Evolutionary conservation across 2,329 filamentous ascomycete genomes (phyloP).

Genomic region (Cryphonectria naterciae): DNA sequence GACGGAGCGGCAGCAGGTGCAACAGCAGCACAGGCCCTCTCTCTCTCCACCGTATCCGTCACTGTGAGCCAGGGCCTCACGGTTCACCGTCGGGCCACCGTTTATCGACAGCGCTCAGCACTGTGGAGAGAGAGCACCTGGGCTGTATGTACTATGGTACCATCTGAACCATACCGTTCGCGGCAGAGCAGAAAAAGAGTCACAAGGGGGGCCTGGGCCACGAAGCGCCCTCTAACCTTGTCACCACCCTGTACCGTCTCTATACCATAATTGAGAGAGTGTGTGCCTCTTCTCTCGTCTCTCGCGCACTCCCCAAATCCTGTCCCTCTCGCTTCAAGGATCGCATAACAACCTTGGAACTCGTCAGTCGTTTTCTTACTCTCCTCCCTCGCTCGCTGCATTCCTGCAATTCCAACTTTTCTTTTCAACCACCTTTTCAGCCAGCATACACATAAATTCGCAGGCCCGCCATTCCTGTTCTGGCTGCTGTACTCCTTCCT

Average conservation of each 20-base stretch:
- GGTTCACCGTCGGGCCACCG: background rate
- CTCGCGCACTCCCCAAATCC: background rate
- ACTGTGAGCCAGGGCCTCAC: background rate
- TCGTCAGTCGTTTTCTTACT: conserved; percentile 2
- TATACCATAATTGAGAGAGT: background rate
- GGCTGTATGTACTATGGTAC: background rate
- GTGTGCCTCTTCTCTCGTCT: background rate
- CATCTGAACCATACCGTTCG: conserved; percentile 1
- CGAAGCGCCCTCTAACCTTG: conserved; percentile 4
- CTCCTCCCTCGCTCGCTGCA: conserved; percentile 3
- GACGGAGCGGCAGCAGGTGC: background rate
- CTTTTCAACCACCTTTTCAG: no score
- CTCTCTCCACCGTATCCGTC: background rate
- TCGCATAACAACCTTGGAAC: background rate
- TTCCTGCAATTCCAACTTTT: background rate
- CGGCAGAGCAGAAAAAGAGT: background rate
- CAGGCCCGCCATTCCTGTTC: background rate
- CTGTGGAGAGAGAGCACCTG: background rate
- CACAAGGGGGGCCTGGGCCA: conserved; percentile 10
- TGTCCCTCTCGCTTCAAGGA: conserved; percentile 1
- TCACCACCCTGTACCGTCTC: conserved; percentile 1
- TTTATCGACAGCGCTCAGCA: background rate
- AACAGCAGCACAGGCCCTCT: background rate
- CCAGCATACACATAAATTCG: conserved; percentile 6
- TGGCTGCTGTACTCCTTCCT: background rate